Evolutionary conservation across 352 stramenopile species (phyloP), one percentile per base, ranked within the genome.

Genomic region (Phytophthora multivora): DNA sequence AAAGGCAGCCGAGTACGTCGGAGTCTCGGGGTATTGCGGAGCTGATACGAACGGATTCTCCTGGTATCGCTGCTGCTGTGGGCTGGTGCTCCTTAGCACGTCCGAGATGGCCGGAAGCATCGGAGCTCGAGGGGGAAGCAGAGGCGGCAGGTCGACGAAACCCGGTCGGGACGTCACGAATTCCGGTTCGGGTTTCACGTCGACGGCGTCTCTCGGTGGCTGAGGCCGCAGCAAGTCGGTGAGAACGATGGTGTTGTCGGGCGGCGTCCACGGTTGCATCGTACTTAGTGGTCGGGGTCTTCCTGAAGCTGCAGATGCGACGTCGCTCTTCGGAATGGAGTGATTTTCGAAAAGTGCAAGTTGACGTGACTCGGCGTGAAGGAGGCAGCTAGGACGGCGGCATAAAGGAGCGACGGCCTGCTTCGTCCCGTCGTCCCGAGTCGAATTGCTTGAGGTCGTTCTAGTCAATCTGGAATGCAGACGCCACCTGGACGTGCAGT

Each of bases 341-440:
- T 16, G 18, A 8, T 59, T 59, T 69, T 65, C 19, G 16, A 51
- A 69, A n/a, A 65, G 54, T 69, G 54, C 61, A 59, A 51, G 61
- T 56, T 69, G 61, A 69, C 48, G 47, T 59, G 61, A 69, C 47
- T 5, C 7, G 47, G 39, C 48, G 39, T 59, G 54, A 69, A 41
- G 5, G 4, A 41, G 45, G 53, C 25, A 53, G 48, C 59, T 45
- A 46, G 19, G 23, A 19, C 15, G 10, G n/a, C 43, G 47, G 30
- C 43, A 52, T 58, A 69, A 58, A 65, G 61, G 39, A 55, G 47
- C 46, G 48, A 31, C 46, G 35, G 56, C 26, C 11, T n/a, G 23
- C 61, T 69, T 69, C 60, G 61, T 69, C 39, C 12, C 7, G 60
- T 69, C 60, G 60, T 69, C 40, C 53, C 18, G 8, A 16, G n/a